Percentiles rank a stretch among this genome's conserved stretches.
Conservation (phyloP, 1,139 yeast genomes). For the Barnettozyma hawaiiensis region DNA sequence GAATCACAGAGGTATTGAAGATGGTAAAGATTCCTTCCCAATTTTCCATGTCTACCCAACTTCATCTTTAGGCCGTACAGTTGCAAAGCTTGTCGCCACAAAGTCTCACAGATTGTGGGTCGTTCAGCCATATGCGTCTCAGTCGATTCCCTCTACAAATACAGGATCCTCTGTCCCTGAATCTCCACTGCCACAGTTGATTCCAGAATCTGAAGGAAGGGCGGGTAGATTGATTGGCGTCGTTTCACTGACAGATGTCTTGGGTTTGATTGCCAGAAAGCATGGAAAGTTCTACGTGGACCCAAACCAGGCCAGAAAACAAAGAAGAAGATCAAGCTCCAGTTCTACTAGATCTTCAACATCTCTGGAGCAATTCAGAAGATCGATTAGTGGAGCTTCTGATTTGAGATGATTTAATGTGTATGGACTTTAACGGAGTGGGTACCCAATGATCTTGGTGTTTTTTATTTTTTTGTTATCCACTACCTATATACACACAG, state of each 20-base stretch:
- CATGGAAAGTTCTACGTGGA: slow-evolving; percentile 59
- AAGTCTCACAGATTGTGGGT: slow-evolving; percentile 92
- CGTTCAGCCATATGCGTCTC: slow-evolving; percentile 47
- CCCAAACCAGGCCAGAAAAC: slow-evolving; percentile 80
- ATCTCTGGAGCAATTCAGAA: slow-evolving; percentile 26
- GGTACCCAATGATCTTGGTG: no score
- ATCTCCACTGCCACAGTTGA: slow-evolving; percentile 20
- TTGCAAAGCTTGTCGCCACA: slow-evolving; percentile 94
- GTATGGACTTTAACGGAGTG: neutral
- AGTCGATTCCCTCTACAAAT: slow-evolving; percentile 14
- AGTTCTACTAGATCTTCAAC: slow-evolving; percentile 23
- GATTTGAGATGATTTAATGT: slow-evolving; percentile 19
- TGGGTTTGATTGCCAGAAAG: slow-evolving; percentile 71
- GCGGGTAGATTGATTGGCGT: slow-evolving; percentile 86
- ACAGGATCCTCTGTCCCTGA: slow-evolving; percentile 15
- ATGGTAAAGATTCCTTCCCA: slow-evolving; percentile 95
- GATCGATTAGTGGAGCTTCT: slow-evolving; percentile 26
- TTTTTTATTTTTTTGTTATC: neutral
- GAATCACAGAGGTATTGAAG: slow-evolving; percentile 83
- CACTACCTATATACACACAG: neutral
- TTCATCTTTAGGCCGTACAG: slow-evolving; percentile 78
- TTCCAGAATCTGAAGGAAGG: slow-evolving; percentile 39
- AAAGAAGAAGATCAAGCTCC: slow-evolving; percentile 54
- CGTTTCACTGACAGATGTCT: slow-evolving; percentile 81
- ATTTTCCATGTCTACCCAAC: slow-evolving; percentile 84